phyloP scores from a whole-genome alignment of 2,329 filamentous ascomycete species.

The Colletotrichum shisoi region DNA sequence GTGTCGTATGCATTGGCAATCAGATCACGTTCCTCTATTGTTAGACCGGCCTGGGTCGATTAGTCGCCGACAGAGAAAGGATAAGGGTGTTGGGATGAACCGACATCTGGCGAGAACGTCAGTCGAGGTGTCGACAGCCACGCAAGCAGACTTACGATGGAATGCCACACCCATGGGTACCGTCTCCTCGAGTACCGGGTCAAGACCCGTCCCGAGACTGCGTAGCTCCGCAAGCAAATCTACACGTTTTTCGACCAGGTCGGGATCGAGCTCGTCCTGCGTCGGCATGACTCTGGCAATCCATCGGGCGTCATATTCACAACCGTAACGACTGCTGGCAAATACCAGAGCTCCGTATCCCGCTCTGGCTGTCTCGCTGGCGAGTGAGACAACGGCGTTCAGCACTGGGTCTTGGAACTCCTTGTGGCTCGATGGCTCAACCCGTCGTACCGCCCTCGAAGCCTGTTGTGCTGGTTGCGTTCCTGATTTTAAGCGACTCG shows the following conservation, averaged over 20 bases:
- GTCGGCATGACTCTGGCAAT: conserved; percentile 72
- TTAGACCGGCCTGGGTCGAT: conserved; percentile 67
- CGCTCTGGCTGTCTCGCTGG: conserved; percentile 71
- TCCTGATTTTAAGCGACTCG: conserved; percentile 57
- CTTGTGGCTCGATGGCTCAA: conserved; percentile 65
- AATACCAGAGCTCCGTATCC: conserved; percentile 79
- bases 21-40: conserved; percentile 76
- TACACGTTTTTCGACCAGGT: conserved; percentile 64
- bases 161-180: conserved; percentile 75
- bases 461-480: conserved; percentile 47
- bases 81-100: conserved; percentile 13
- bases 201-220: conserved; percentile 71
- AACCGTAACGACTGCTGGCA: conserved; percentile 72
- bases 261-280: conserved; percentile 54
- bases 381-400: conserved; percentile 75
- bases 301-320: conserved; percentile 72
- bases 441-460: conserved; percentile 54
- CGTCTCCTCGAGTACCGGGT: conserved; percentile 70
- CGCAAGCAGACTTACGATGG: conserved; percentile 63
- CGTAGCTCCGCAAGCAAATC: conserved; percentile 72
- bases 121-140: neutral
- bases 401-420: conserved; percentile 71
- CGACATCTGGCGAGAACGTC: conserved; percentile 48
- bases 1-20: conserved; percentile 75
- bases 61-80: conserved; percentile 32